Evolutionary conservation across 2,329 filamentous ascomycete species (phyloP).

Genomic region (Escovopsis weberi): DNA sequence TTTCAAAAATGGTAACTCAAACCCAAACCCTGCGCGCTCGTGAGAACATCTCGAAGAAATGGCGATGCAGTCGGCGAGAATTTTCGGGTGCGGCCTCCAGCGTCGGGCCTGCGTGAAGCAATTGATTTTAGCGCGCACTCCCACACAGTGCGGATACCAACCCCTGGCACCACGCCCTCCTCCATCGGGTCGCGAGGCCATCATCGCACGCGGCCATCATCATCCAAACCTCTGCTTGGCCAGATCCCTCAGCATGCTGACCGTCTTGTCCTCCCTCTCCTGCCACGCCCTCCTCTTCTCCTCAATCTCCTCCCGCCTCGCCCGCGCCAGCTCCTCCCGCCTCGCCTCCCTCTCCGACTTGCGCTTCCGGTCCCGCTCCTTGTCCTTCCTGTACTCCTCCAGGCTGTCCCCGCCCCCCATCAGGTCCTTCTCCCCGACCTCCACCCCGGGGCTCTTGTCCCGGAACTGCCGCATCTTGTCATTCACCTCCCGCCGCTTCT

Average conservation of each 20-base stretch:
- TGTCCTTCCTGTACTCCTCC: slow-evolving; percentile 54
- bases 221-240: slow-evolving; percentile 67
- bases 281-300: slow-evolving; percentile 55
- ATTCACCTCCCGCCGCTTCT: slow-evolving; percentile 65
- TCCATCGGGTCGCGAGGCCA: too few relatives aligned
- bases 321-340: slow-evolving; percentile 65
- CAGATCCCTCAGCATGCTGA: slow-evolving; percentile 65
- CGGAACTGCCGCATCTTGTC: slow-evolving; percentile 61
- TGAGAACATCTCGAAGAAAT: too few relatives aligned
- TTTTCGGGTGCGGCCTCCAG: too few relatives aligned
- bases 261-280: slow-evolving; percentile 69
- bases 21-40: too few relatives aligned
- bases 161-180: too few relatives aligned
- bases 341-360: slow-evolving; percentile 76
- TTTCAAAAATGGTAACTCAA: too few relatives aligned
- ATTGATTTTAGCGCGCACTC: too few relatives aligned
- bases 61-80: too few relatives aligned
- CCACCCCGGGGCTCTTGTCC: slow-evolving; percentile 46
- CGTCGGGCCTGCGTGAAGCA: too few relatives aligned
- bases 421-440: slow-evolving; percentile 46
- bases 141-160: too few relatives aligned
- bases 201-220: too few relatives aligned
- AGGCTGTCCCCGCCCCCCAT: slow-evolving; percentile 56
- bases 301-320: slow-evolving; percentile 65
- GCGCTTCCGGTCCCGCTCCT: slow-evolving; percentile 50